Conservation (phyloP, 352 stramenopile genomes). For the Phytopythium oedochilum region DNA sequence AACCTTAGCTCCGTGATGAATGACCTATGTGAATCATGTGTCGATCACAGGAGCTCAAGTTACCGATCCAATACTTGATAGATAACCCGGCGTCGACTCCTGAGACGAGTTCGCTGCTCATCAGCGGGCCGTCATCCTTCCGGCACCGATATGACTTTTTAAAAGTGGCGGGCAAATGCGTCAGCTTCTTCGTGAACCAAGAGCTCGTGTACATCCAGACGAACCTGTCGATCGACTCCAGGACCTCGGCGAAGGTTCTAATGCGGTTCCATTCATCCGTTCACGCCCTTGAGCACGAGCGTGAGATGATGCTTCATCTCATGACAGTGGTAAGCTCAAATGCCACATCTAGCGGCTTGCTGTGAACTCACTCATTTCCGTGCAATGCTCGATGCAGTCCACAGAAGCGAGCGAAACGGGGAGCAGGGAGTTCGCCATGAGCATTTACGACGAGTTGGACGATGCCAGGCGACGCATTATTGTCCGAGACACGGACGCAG, state of each 20-base stretch:
- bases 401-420: background rate
- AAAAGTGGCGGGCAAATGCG: conserved; percentile 20
- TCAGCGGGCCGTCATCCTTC: conserved; percentile 59
- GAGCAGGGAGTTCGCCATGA: conserved; percentile 23
- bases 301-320: conserved; percentile 31
- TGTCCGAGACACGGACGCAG: conserved; percentile 18
- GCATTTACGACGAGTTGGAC: conserved; percentile 38
- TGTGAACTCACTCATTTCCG: background rate
- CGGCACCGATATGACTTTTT: conserved; percentile 66
- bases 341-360: background rate
- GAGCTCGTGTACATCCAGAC: conserved; percentile 39
- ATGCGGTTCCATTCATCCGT: conserved; percentile 56
- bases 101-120: conserved; percentile 41
- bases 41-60: conserved; percentile 40
- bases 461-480: conserved; percentile 50
- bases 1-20: background rate
- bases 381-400: background rate
- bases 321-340: conserved; percentile 26
- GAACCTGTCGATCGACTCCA: conserved; percentile 53
- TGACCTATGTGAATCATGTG: background rate
- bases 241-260: conserved; percentile 42
- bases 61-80: conserved; percentile 69
- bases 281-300: conserved; percentile 27
- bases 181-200: conserved; percentile 26
- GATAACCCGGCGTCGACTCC: conserved; percentile 50